A percentile compares a stretch with the other conserved stretches of the same genome.
phyloP scores from a whole-genome alignment of 208 protist genomes.

The Tritrichomonas foetus region DNA sequence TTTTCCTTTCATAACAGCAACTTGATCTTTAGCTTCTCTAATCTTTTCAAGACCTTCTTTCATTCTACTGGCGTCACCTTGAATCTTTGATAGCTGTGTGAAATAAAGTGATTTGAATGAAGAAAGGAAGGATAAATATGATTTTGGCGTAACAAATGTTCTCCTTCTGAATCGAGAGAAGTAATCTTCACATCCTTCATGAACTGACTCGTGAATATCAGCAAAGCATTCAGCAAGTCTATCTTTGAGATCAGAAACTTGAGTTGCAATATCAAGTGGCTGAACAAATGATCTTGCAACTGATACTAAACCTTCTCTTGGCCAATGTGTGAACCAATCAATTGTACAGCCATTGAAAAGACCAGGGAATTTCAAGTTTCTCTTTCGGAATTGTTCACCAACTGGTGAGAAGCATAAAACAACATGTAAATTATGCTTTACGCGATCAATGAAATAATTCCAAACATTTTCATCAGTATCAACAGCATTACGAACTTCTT shows the following conservation, averaged over 20 bases:
- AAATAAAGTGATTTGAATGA: slow-evolving; percentile 66
- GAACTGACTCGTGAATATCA: slow-evolving; percentile 63
- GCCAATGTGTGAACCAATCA: slow-evolving; percentile 97
- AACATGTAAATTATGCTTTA: slow-evolving; percentile 87
- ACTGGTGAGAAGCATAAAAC: slow-evolving; percentile 93
- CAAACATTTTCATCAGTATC: slow-evolving; percentile 86
- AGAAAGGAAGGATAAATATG: slow-evolving; percentile 71
- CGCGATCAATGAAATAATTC: slow-evolving; percentile 89
- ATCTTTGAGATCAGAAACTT: slow-evolving; percentile 45
- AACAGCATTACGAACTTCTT: slow-evolving; percentile 71
- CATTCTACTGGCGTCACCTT: slow-evolving; percentile 54
- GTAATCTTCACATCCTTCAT: slow-evolving; percentile 60
- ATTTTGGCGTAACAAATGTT: slow-evolving; percentile 72
- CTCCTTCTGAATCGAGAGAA: slow-evolving; percentile 64
- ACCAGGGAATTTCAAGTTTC: slow-evolving; percentile 88
- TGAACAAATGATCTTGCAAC: slow-evolving; percentile 62
- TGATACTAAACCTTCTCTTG: slow-evolving; percentile 74
- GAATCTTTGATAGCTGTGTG: slow-evolving; percentile 62
- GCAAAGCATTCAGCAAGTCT: slow-evolving; percentile 62
- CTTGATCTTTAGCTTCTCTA: not conserved
- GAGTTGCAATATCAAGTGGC: slow-evolving; percentile 50
- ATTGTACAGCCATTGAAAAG: slow-evolving; percentile 89
- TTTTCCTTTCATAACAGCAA: slow-evolving; percentile 27
- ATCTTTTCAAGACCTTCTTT: slow-evolving; percentile 62
- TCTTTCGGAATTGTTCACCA: slow-evolving; percentile 84